Conservation (phyloP, 192 early-diverging fungal species). For the Backusella tuberculispora region DNA sequence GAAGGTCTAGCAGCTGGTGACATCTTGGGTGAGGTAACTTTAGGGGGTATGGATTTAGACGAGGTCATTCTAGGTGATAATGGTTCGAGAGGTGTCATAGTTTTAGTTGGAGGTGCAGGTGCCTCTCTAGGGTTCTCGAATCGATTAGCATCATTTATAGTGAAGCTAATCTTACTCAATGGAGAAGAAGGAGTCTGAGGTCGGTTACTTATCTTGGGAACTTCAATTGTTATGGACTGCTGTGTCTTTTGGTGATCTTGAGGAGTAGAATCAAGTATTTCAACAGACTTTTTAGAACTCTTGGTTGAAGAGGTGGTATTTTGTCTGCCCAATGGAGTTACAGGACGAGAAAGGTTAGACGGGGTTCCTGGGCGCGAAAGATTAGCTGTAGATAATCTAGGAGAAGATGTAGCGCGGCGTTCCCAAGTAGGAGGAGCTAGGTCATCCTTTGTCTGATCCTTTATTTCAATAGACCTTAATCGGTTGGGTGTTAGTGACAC, state of each 20-base stretch:
- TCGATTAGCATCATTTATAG: constrained; percentile 18
- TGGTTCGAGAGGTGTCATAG: constrained; percentile 22
- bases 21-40: constrained; percentile 25
- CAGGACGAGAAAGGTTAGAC: neutral
- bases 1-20: constrained; percentile 35
- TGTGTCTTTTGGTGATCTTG: neutral
- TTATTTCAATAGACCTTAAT: constrained; percentile 59
- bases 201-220: constrained; percentile 2
- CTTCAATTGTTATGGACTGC: constrained; percentile 1
- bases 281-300: neutral
- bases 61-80: neutral
- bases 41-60: constrained; percentile 29
- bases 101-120: neutral
- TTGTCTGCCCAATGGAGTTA: neutral
- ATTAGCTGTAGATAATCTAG: constrained; percentile 16
- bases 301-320: neutral
- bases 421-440: constrained; percentile 21
- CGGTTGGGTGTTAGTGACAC: constrained; percentile 62
- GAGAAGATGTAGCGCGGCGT: constrained; percentile 28
- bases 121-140: constrained; percentile 39
- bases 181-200: constrained; percentile 17
- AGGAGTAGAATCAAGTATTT: neutral
- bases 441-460: constrained; percentile 32
- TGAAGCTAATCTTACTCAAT: constrained; percentile 12
- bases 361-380: constrained; percentile 23